Evolutionary conservation across 2,329 filamentous ascomycete species (phyloP), one percentile per base, ranked within the genome.

Genomic region (Verticillium klebahnii): DNA sequence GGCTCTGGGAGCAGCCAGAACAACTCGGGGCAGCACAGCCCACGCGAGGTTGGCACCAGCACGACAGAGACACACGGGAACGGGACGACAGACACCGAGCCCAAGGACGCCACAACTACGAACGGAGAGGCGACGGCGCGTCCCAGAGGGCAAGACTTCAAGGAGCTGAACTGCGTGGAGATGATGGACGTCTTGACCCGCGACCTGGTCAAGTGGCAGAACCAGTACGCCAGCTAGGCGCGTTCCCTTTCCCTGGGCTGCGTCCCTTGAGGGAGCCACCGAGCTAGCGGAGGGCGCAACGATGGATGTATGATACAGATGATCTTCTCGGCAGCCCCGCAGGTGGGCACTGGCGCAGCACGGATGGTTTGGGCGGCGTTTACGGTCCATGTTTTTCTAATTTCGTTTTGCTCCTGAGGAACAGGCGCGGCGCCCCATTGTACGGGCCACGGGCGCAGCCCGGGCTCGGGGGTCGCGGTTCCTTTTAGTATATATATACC

Each of bases 171-270:
- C 62, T 93, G 89, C 67, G 81, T 91, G 66, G 91, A 96, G 75
- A 96, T 96, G 91, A 96, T 96, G 91, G 92, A 96, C 73, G 83
- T 87, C 68, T 76, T 96, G 72, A 93, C 90, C 64, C 84, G 90
- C 64, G 88, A 93, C 72, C 82, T 96, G 69, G 85, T 94, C 67
- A 89, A 90, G 70, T 96, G 92, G 92, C 92, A 96, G 77, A 89
- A 89, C 66, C 85, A 91, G 70, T 93, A 84, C 68, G 73, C 78
- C 60, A 56, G 29, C 54, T 56, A 56, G 29, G n/a, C 19, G 54
- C 45, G 23, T 8, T 25, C 45, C 6, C 45, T 1, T 50, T 29
- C 29, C 29, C 29, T 29, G 29, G 29, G 29, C n/a, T 8, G 4
- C 23, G 8, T 50, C 2, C 9, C 45, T 25, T n/a, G 8, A 4